Conservation (phyloP, 2,329 filamentous ascomycete genomes). For the Cladosporium sphaerospermum region DNA sequence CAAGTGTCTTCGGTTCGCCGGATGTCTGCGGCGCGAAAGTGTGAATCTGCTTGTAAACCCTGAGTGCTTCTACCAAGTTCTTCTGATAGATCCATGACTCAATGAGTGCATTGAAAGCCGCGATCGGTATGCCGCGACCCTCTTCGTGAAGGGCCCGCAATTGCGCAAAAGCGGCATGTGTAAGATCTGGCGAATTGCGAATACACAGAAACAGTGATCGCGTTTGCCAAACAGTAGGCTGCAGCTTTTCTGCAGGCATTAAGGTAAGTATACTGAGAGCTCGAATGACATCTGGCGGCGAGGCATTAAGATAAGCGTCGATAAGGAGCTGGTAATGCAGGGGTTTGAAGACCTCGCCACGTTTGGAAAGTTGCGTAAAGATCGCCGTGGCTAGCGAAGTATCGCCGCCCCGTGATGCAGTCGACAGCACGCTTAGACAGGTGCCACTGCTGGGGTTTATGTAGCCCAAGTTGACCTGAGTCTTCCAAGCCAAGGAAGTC, state of each 20-base stretch:
- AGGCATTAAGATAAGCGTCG: slow-evolving; percentile 57
- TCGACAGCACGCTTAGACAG: slow-evolving; percentile 62
- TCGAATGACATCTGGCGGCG: slow-evolving; percentile 51
- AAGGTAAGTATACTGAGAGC: slow-evolving; percentile 66
- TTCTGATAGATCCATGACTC: slow-evolving; percentile 43
- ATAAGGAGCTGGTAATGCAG: slow-evolving; percentile 77
- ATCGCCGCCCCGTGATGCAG: slow-evolving; percentile 65
- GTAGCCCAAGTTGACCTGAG: slow-evolving; percentile 53
- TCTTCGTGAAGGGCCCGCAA: slow-evolving; percentile 51
- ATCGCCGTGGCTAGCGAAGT: slow-evolving; percentile 63
- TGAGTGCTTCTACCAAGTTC: slow-evolving; percentile 47
- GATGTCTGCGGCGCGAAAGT: slow-evolving; percentile 27
- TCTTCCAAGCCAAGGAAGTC: slow-evolving; percentile 65
- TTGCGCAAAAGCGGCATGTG: slow-evolving; percentile 48
- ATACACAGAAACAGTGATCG: slow-evolving; percentile 57
- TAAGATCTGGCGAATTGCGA: slow-evolving; percentile 38
- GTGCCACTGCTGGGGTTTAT: slow-evolving; percentile 60
- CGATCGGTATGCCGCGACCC: slow-evolving; percentile 46
- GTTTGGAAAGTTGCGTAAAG: slow-evolving; percentile 57
- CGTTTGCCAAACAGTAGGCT: slow-evolving; percentile 55
- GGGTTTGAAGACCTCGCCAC: slow-evolving; percentile 51
- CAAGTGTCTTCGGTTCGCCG: slow-evolving; percentile 21
- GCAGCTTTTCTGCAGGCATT: slow-evolving; percentile 60
- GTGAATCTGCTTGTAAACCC: slow-evolving; percentile 57
- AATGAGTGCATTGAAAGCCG: slow-evolving; percentile 47